Percentiles rank a stretch among this genome's conserved stretches.
Evolutionary conservation across 306 rosid species (phyloP).

Genomic region (Vigna radiata): DNA sequence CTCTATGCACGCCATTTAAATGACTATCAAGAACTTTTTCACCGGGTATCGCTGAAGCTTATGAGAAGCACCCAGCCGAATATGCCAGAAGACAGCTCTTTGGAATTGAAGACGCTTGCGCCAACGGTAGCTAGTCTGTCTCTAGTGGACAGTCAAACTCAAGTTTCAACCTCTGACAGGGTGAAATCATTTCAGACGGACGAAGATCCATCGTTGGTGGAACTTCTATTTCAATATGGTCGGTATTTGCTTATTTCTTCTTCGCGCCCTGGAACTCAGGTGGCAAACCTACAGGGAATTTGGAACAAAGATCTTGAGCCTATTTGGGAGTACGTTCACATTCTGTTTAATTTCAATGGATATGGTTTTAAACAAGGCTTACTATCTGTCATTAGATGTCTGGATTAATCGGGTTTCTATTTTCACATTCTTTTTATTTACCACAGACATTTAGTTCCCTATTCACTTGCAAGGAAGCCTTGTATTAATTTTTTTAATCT

Average conservation of each 20-base stretch:
- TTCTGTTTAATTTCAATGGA: constrained; percentile 24
- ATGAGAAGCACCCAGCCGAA: constrained; percentile 48
- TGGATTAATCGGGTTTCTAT: constrained; percentile 3
- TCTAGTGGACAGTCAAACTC: constrained; percentile 38
- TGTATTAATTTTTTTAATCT: constrained; percentile 23
- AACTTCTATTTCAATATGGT: constrained; percentile 81
- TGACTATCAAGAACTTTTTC: constrained; percentile 76
- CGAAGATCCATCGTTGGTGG: constrained; percentile 83
- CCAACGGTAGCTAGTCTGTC: constrained; percentile 14
- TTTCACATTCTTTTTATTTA: not conserved
- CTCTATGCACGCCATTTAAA: constrained; percentile 64
- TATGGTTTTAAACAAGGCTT: constrained; percentile 25
- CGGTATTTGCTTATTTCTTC: constrained; percentile 80
- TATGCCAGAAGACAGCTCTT: constrained; percentile 17
- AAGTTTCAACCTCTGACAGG: constrained; percentile 70
- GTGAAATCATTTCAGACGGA: constrained; percentile 72
- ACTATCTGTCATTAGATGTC: constrained; percentile 1
- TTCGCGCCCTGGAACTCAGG: constrained; percentile 82
- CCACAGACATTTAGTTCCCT: not conserved
- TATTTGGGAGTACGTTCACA: constrained; percentile 67
- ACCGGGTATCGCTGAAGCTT: constrained; percentile 73
- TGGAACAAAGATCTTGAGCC: constrained; percentile 79
- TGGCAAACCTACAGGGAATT: constrained; percentile 81
- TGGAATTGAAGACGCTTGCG: constrained; percentile 36
- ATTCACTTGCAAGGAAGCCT: constrained; percentile 30